These are phyloP conservation scores for Lumnitzera racemosa DNA, from an alignment of 345 rosid genomes.

Conservation along the genomic window DNA sequence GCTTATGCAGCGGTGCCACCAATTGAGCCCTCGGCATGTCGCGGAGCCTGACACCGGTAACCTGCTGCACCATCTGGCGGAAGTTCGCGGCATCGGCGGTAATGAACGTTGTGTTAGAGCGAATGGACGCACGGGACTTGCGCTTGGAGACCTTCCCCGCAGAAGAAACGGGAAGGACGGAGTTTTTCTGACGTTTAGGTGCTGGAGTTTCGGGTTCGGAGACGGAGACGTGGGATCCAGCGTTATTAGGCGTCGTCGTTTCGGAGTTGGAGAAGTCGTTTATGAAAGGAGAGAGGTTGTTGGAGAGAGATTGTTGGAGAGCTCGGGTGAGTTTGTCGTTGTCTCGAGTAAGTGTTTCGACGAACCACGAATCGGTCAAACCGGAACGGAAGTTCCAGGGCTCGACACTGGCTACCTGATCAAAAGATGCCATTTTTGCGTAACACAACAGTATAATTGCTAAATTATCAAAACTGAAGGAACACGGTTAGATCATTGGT, in stretches of 20 bases:
- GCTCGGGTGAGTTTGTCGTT: slow-evolving; percentile 33
- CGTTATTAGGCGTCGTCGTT: neutral
- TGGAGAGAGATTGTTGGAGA: slow-evolving; percentile 38
- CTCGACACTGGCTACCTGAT: slow-evolving; percentile 23
- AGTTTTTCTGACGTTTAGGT: slow-evolving; percentile 15
- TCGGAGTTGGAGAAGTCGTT: slow-evolving; percentile 9
- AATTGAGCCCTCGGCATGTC: slow-evolving; percentile 8
- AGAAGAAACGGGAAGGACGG: neutral
- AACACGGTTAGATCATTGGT: too few relatives aligned
- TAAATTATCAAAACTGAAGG: neutral
- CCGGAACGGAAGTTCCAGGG: slow-evolving; percentile 15
- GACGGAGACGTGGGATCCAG: slow-evolving; percentile 11
- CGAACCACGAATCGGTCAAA: slow-evolving; percentile 19
- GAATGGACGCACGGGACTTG: slow-evolving; percentile 49
- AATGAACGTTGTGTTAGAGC: slow-evolving; percentile 62
- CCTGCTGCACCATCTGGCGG: slow-evolving; percentile 85
- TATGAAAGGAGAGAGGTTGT: slow-evolving; percentile 5
- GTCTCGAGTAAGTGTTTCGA: slow-evolving; percentile 25
- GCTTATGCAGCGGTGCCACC: slow-evolving; percentile 29
- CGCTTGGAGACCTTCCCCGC: slow-evolving; percentile 41
- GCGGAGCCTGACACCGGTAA: slow-evolving; percentile 51
- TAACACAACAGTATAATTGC: neutral
- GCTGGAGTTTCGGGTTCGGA: slow-evolving; percentile 27
- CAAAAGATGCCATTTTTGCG: slow-evolving; percentile 26
- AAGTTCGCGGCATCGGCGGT: slow-evolving; percentile 71